Percentiles rank a stretch among this genome's conserved stretches.
Conservation (phyloP, 2,329 filamentous ascomycete genomes). For the Amylocarpus encephaloides region DNA sequence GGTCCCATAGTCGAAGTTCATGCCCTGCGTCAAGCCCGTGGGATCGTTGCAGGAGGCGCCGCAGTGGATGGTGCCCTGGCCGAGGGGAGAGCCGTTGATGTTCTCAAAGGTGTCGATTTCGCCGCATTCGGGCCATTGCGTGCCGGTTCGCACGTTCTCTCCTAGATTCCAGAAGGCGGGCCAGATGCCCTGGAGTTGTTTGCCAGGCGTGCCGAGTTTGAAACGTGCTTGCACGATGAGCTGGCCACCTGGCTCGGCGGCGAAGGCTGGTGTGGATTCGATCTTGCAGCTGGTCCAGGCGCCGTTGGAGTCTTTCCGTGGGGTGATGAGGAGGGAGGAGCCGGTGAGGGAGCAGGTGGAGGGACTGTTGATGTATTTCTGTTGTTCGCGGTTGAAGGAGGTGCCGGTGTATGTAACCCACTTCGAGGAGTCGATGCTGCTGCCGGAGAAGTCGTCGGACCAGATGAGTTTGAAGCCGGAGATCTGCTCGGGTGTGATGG, state of each 20-base stretch:
- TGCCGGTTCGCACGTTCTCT: slow-evolving; percentile 12
- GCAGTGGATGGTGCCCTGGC: slow-evolving; percentile 20
- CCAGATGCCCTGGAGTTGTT: slow-evolving; percentile 20
- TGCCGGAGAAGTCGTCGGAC: slow-evolving; percentile 18
- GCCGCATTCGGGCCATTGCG: slow-evolving; percentile 19
- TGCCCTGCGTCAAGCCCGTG: slow-evolving; percentile 8
- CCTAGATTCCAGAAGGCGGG: slow-evolving; percentile 24
- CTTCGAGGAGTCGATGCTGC: slow-evolving; percentile 10
- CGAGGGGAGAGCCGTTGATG: slow-evolving; percentile 13
- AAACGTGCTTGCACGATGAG: slow-evolving; percentile 19
- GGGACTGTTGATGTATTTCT: slow-evolving; percentile 15
- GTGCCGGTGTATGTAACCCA: slow-evolving; percentile 16
- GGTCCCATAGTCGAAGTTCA: slow-evolving; percentile 12
- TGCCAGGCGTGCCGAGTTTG: slow-evolving; percentile 15
- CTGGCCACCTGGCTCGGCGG: slow-evolving; percentile 11
- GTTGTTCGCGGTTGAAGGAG: slow-evolving; percentile 19
- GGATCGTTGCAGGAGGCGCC: slow-evolving; percentile 16
- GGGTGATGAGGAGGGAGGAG: slow-evolving; percentile 17
- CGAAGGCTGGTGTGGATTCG: slow-evolving; percentile 14
- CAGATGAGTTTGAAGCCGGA: slow-evolving; percentile 18
- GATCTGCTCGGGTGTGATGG: slow-evolving; percentile 7
- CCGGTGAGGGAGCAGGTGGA: slow-evolving; percentile 16
- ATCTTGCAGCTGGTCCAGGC: slow-evolving; percentile 22
- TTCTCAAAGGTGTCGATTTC: slow-evolving; percentile 26
- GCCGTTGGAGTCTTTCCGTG: slow-evolving; percentile 7